Evolutionary conservation across 306 rosid species (phyloP).

Genomic region (Astragalus glycyphyllos): DNA sequence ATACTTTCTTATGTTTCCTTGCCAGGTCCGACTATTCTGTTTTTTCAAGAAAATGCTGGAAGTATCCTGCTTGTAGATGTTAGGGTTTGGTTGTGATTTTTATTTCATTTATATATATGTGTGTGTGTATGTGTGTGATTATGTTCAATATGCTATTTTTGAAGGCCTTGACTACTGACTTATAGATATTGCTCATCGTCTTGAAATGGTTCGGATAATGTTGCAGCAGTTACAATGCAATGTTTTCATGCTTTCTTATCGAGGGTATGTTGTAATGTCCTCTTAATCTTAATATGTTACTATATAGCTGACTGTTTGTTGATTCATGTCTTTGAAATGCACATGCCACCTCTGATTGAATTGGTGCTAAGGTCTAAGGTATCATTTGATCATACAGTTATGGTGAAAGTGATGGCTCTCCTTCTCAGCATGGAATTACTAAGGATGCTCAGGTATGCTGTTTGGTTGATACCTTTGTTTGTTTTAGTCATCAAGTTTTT

Average conservation of each 20-base stretch:
- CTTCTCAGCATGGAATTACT: slow-evolving; percentile 93
- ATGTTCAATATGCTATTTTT: slow-evolving; percentile 42
- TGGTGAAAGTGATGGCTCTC: slow-evolving; percentile 98
- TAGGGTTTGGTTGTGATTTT: slow-evolving; percentile 33
- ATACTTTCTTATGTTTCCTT: slow-evolving; percentile 44
- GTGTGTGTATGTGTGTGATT: slow-evolving; percentile 31
- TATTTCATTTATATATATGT: neutral
- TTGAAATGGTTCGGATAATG: slow-evolving; percentile 95
- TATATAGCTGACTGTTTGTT: neutral
- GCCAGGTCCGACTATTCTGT: slow-evolving; percentile 94
- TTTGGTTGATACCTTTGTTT: slow-evolving; percentile 15
- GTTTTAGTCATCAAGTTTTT: neutral
- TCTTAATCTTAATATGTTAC: slow-evolving; percentile 23
- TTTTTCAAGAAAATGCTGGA: slow-evolving; percentile 99
- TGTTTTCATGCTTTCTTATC: slow-evolving; percentile 93
- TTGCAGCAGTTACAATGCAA: slow-evolving; percentile 86
- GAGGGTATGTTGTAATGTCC: slow-evolving; percentile 69
- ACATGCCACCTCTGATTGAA: slow-evolving; percentile 31
- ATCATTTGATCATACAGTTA: slow-evolving; percentile 58
- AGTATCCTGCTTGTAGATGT: slow-evolving; percentile 75
- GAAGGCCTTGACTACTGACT: slow-evolving; percentile 68
- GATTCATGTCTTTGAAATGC: slow-evolving; percentile 26
- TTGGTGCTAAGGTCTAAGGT: slow-evolving; percentile 41
- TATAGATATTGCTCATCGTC: slow-evolving; percentile 98
- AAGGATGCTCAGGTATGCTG: slow-evolving; percentile 89